These are phyloP conservation scores for Collybia sordida DNA, from an alignment of 768 basidiomycete genomes.

Conservation along the genomic window DNA sequence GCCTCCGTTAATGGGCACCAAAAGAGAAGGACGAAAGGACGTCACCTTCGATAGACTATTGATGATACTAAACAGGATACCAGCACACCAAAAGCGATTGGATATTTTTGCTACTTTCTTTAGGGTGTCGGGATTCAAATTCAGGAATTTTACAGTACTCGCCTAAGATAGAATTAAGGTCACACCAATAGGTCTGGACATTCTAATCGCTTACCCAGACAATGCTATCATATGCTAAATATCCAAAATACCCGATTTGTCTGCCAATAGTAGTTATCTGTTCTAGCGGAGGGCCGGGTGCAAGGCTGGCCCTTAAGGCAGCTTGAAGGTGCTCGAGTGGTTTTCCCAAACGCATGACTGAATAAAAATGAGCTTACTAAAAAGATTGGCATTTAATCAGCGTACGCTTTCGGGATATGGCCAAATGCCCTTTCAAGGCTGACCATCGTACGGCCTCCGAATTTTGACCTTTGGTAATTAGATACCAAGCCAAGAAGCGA, in stretches of 20 bases:
- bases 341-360: slow-evolving; percentile 92
- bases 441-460: slow-evolving; percentile 74
- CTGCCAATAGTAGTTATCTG: slow-evolving; percentile 77
- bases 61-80: slow-evolving; percentile 77
- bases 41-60: slow-evolving; percentile 68
- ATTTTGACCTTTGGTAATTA: slow-evolving; percentile 67
- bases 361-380: not conserved
- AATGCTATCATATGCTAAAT: slow-evolving; percentile 78
- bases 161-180: slow-evolving; percentile 39
- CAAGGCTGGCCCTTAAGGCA: slow-evolving; percentile 68
- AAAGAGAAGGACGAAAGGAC: not conserved
- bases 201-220: slow-evolving; percentile 66
- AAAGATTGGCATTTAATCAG: slow-evolving; percentile 3
- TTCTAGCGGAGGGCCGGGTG: slow-evolving; percentile 59
- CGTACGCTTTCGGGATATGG: slow-evolving; percentile 82
- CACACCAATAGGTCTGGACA: not conserved
- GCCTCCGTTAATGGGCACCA: not conserved
- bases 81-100: slow-evolving; percentile 86
- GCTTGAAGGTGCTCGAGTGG: slow-evolving; percentile 93
- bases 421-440: slow-evolving; percentile 84
- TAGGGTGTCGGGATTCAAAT: slow-evolving; percentile 57
- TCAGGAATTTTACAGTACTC: slow-evolving; percentile 65
- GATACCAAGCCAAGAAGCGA: slow-evolving; percentile 85
- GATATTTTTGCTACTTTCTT: slow-evolving; percentile 62
- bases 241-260: slow-evolving; percentile 88